Conservation (phyloP, 2,329 filamentous ascomycete species). For the Dothiorella sarmentorum region DNA sequence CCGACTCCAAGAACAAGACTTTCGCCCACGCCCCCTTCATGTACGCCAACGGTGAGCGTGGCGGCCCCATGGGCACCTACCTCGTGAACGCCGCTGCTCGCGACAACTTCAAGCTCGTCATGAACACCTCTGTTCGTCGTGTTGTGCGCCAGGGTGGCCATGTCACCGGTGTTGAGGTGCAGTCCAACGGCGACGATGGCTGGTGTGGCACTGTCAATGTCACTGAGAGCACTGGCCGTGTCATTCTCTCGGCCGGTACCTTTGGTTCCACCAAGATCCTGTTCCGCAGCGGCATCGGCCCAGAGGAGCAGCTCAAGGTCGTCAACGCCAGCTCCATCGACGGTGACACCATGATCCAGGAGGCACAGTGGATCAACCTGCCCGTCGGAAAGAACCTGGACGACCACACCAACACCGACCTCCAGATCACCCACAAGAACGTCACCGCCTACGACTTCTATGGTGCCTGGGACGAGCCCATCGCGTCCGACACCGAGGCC, state of each 20-base stretch:
- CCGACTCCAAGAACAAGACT: slow-evolving; percentile 62
- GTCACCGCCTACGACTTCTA: slow-evolving; percentile 64
- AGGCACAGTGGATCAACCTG: slow-evolving; percentile 49
- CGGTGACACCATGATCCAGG: slow-evolving; percentile 42
- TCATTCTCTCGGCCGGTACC: slow-evolving; percentile 65
- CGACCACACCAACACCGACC: slow-evolving; percentile 57
- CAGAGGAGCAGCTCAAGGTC: slow-evolving; percentile 45
- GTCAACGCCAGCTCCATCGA: slow-evolving; percentile 44
- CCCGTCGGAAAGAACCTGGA: slow-evolving; percentile 51
- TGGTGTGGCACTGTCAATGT: slow-evolving; percentile 59
- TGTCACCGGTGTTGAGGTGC: slow-evolving; percentile 66
- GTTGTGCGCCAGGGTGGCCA: slow-evolving; percentile 61
- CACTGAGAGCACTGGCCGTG: slow-evolving; percentile 57
- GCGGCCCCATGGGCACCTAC: slow-evolving; percentile 69
- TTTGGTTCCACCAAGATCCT: slow-evolving; percentile 69
- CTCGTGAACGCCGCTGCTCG: slow-evolving; percentile 59
- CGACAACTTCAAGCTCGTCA: slow-evolving; percentile 64
- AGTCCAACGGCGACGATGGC: slow-evolving; percentile 56
- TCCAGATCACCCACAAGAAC: slow-evolving; percentile 51
- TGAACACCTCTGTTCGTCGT: slow-evolving; percentile 63
- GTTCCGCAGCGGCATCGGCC: slow-evolving; percentile 67
- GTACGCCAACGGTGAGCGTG: slow-evolving; percentile 63
- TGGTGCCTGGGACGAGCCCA: slow-evolving; percentile 51
- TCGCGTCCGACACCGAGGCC: slow-evolving; percentile 36
- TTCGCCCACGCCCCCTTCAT: slow-evolving; percentile 65